A percentile compares a stretch with the other conserved stretches of the same genome.
Evolutionary conservation across 345 rosid species (phyloP).

Genomic region (Excoecaria cochinchinensis): DNA sequence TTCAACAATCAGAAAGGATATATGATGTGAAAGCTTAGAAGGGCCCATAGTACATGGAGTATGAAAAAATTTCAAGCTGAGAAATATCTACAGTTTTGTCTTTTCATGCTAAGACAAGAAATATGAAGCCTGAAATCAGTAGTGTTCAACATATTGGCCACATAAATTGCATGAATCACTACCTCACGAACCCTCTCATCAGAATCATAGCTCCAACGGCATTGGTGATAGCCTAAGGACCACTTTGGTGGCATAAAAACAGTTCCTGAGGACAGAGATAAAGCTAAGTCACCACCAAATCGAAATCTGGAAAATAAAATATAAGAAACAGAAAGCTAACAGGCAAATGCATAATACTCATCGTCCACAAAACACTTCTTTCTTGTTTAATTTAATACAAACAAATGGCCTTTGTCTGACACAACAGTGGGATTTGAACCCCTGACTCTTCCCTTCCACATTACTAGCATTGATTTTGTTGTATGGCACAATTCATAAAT

Average conservation of each 20-base stretch:
- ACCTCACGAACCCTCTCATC: slow-evolving; percentile 81
- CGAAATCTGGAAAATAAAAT: neutral
- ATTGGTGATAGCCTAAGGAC: slow-evolving; percentile 94
- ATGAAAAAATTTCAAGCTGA: neutral
- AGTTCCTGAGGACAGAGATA: slow-evolving; percentile 46
- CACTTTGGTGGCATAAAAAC: slow-evolving; percentile 95
- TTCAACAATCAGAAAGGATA: slow-evolving; percentile 18
- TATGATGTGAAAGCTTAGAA: neutral
- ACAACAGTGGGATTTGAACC: neutral
- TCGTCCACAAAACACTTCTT: neutral
- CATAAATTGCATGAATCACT: slow-evolving; percentile 17
- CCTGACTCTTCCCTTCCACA: neutral
- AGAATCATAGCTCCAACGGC: slow-evolving; percentile 92
- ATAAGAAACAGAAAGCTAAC: no score
- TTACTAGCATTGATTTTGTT: neutral
- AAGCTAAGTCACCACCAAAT: slow-evolving; percentile 5
- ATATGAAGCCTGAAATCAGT: neutral
- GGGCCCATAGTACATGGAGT: neutral
- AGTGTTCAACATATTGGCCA: slow-evolving; percentile 1
- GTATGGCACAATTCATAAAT: neutral
- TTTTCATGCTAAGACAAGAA: neutral
- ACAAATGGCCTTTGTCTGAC: neutral
- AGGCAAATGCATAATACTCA: neutral
- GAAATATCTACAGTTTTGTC: neutral
- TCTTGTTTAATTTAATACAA: neutral